These are phyloP conservation scores for Pisolithus microcarpus DNA, from an alignment of 768 basidiomycete genomes.

Conservation along the genomic window DNA sequence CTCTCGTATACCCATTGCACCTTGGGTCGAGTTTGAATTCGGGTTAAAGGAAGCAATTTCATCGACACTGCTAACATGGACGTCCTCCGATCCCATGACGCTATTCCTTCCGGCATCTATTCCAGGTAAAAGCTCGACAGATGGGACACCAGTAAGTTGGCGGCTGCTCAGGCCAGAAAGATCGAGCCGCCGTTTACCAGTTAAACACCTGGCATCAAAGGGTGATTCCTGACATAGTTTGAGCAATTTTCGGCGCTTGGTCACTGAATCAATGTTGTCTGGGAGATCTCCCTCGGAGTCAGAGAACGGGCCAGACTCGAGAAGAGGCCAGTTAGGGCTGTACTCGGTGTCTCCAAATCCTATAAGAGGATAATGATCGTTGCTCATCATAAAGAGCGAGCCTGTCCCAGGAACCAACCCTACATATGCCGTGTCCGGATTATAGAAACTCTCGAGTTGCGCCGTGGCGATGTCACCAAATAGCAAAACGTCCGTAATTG, in stretches of 20 bases:
- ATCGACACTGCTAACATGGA: conserved; percentile 12
- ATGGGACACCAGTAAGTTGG: conserved; percentile 54
- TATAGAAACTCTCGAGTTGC: conserved; percentile 34
- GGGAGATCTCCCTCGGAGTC: conserved; percentile 28
- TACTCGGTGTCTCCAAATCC: conserved; percentile 51
- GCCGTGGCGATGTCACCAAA: conserved; percentile 27
- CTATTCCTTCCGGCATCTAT: conserved; percentile 7
- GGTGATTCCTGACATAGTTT: conserved; percentile 33
- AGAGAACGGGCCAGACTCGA: conserved; percentile 32
- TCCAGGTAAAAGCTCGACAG: conserved; percentile 26
- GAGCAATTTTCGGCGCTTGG: conserved; percentile 36
- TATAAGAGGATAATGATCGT: conserved; percentile 74
- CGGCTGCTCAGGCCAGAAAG: conserved; percentile 42
- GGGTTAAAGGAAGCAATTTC: conserved; percentile 8
- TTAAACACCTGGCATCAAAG: conserved; percentile 51
- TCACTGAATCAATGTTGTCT: conserved; percentile 38
- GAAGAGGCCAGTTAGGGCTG: conserved; percentile 23
- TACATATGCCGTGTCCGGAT: conserved; percentile 65
- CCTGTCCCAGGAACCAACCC: conserved; percentile 66
- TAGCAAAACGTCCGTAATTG: conserved; percentile 66
- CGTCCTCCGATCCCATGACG: conserved; percentile 10
- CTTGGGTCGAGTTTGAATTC: conserved; percentile 1
- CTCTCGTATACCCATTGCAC: conserved; percentile 7
- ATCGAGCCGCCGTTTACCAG: conserved; percentile 53
- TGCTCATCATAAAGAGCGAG: conserved; percentile 82